phyloP scores from a whole-genome alignment of 257 asterid species.

The Rehmannia glutinosa region DNA sequence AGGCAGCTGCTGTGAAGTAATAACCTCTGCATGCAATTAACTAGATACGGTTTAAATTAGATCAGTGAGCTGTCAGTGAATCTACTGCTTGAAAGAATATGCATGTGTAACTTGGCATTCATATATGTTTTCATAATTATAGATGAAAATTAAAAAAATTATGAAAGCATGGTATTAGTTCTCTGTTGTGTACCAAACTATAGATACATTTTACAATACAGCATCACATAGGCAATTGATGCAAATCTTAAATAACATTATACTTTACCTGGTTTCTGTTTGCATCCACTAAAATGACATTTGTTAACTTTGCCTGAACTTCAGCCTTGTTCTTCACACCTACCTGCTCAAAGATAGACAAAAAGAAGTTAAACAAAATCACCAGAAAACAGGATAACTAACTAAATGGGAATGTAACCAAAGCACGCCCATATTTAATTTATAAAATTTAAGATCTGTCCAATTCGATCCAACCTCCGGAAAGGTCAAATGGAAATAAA shows the following conservation, averaged over 20 bases:
- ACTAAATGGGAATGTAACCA: background rate
- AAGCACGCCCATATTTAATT: background rate
- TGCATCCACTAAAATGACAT: constrained; percentile 74
- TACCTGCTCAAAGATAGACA: constrained; percentile 58
- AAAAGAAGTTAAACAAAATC: background rate
- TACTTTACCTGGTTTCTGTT: constrained; percentile 83
- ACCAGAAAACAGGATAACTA: constrained; percentile 10
- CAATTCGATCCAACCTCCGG: background rate
- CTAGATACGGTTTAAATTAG: background rate
- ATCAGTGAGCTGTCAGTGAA: background rate
- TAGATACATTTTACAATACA: too few species aligned
- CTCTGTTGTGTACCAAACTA: too few species aligned
- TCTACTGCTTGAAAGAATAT: background rate
- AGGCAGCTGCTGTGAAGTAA: too few species aligned
- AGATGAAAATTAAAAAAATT: too few species aligned
- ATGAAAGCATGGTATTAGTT: too few species aligned
- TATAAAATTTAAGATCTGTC: background rate
- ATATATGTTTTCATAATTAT: background rate
- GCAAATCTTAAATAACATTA: constrained; percentile 1
- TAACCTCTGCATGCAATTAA: too few species aligned
- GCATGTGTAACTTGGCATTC: background rate
- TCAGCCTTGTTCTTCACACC: constrained; percentile 91
- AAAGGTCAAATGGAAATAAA: background rate
- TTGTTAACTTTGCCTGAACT: constrained; percentile 78
- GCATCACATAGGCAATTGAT: background rate